A percentile compares a stretch with the other conserved stretches of the same genome.
These are phyloP conservation scores for Fusarium gaditjirri DNA, from an alignment of 2,329 filamentous ascomycete genomes.

Conservation along the genomic window DNA sequence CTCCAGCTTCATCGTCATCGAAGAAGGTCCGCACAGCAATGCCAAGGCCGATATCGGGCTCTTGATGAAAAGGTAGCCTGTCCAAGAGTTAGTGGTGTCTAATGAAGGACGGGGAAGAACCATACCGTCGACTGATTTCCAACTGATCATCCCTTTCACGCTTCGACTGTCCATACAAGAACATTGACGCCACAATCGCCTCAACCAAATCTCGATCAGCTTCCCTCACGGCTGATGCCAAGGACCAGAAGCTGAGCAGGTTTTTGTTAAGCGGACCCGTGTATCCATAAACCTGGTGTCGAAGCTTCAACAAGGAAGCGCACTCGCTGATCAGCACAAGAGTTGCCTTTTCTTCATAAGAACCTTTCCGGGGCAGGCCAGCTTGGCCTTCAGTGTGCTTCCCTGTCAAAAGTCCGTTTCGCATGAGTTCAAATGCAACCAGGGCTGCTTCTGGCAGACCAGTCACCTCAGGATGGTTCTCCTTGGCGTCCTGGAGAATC, in stretches of 20 bases:
- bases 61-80: conserved; percentile 73
- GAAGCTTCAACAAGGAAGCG: conserved; percentile 82
- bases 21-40: conserved; percentile 85
- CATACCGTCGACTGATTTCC: conserved; percentile 78
- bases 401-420: conserved; percentile 80
- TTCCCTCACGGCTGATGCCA: conserved; percentile 82
- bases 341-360: conserved; percentile 79
- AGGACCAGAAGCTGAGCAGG: conserved; percentile 84
- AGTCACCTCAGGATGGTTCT: conserved; percentile 55
- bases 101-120: not conserved
- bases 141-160: conserved; percentile 74
- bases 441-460: conserved; percentile 80
- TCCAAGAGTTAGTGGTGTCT: conserved; percentile 23
- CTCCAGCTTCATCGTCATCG: conserved; percentile 72
- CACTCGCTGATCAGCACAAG: conserved; percentile 87
- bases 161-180: conserved; percentile 82
- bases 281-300: conserved; percentile 88
- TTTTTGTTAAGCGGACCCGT: conserved; percentile 94
- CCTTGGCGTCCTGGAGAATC: conserved; percentile 65
- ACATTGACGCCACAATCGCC: conserved; percentile 80
- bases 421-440: conserved; percentile 85
- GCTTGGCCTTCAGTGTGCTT: conserved; percentile 68
- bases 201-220: conserved; percentile 86
- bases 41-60: conserved; percentile 79
- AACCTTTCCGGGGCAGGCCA: conserved; percentile 65